Base-by-base conservation (phyloP, 495 filamentous ascomycete genomes). In the Penicillium nucicola region DNA sequence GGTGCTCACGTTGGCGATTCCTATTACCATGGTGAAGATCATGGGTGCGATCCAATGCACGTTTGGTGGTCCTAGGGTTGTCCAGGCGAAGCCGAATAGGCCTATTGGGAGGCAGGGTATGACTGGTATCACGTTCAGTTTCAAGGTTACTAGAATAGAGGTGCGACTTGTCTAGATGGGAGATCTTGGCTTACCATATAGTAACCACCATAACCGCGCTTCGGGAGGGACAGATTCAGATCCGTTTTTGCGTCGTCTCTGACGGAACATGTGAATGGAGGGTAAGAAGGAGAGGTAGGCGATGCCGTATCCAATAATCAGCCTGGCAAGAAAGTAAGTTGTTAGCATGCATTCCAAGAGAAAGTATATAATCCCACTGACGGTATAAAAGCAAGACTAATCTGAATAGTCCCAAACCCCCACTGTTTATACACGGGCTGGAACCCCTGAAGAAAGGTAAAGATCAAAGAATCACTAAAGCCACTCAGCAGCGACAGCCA, bases 391-490 rank as follows among this genome's bases (percentile, higher is more conserved):
- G 82, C 65, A 31, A 86, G 67, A 1, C 83, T 82, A 10, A 77
- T 60, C 18, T 74, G 59, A 14, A 78, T 69, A 11, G 72, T 66
- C n/a, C 66, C 67, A 57, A 86, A 87, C 14, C 65, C 63, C 81
- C 82, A 87, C 53, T 84, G 81, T 37, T 70, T 58, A 61, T 82
- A 87, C 7, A 86, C 81, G 11, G 82, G 72, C 0, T 53, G 53
- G 59, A 84, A 84, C 0, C 79, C 80, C 52, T 86, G 78, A 46
- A 86, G 77, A 63, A 86, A 85, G 66, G 81, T 85, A 71, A 87
- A 87, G 62, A 89, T 85, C 23, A 89, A 73, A 30, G 84, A 84
- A 55, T 89, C 85, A 22, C 75, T 79, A 69, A 88, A 87, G n/a
- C 85, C 85, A 38, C 77, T 82, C 28, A 89, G 83, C 9, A 87